phyloP scores from a whole-genome alignment of 345 rosid genomes.

The Dipteronia dyeriana region DNA sequence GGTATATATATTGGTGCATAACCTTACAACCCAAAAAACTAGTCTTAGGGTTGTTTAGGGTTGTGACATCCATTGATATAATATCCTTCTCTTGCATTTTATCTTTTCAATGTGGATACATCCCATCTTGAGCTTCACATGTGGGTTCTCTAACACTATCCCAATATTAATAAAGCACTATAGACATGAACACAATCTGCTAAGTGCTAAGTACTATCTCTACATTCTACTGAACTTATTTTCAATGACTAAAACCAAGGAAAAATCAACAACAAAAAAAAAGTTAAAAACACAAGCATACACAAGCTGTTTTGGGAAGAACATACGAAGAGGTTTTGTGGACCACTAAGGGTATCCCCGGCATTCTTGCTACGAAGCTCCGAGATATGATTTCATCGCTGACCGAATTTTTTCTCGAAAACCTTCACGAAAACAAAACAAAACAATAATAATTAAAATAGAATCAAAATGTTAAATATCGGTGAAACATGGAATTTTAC shows the following conservation, averaged over 20 bases:
- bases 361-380: conserved; percentile 61
- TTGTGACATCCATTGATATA: no score
- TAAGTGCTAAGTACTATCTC: not conserved
- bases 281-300: not conserved
- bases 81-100: no score
- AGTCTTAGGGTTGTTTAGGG: no score
- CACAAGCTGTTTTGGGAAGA: conserved; percentile 1
- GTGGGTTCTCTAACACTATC: no score
- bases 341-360: conserved; percentile 83
- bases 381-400: conserved; percentile 40
- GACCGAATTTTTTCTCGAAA: not conserved
- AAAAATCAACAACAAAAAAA: not conserved
- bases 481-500: not conserved
- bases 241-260: not conserved
- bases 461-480: not conserved
- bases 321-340: conserved; percentile 82
- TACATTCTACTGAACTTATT: not conserved
- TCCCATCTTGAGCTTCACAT: no score
- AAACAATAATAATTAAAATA: not conserved
- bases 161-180: no score
- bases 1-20: no score
- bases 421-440: not conserved
- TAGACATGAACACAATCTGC: not conserved
- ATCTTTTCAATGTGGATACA: no score
- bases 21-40: no score